phyloP scores from a whole-genome alignment of 371 early-diverging fungal genomes.

The Mucor mucedo region DNA sequence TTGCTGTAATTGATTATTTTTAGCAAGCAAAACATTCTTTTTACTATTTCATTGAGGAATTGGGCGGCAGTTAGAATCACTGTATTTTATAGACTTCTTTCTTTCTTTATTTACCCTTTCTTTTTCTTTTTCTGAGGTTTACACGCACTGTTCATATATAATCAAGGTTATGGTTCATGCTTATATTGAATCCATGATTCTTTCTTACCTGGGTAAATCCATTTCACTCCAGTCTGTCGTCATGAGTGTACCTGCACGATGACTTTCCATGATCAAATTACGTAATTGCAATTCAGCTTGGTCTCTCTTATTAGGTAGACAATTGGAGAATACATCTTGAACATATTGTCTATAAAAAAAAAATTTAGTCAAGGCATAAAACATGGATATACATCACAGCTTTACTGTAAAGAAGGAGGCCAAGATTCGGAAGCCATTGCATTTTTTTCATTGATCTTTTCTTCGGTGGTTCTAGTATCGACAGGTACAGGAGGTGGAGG shows the following conservation, averaged over 20 bases:
- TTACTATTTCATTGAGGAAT: neutral
- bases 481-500: conserved; percentile 5
- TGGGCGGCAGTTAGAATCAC: no score
- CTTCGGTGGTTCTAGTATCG: conserved; percentile 3
- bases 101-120: conserved; percentile 25
- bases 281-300: conserved; percentile 60
- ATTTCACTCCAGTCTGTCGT: conserved; percentile 72
- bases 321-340: conserved; percentile 59
- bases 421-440: conserved; percentile 38
- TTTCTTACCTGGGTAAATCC: conserved; percentile 64
- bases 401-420: conserved; percentile 53
- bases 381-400: neutral
- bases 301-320: conserved; percentile 55
- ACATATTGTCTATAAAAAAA: conserved; percentile 60
- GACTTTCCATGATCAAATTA: conserved; percentile 59
- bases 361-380: neutral
- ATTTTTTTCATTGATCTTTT: conserved; percentile 18
- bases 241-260: conserved; percentile 54
- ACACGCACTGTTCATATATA: conserved; percentile 22
- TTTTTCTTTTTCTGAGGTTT: conserved; percentile 30
- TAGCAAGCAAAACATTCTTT: conserved; percentile 17
- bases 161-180: neutral
- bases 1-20: conserved; percentile 33
- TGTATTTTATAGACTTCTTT: no score
- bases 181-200: neutral